A percentile compares a stretch with the other conserved stretches of the same genome.
These are phyloP conservation scores for Cyclaneusma minus DNA, from an alignment of 2,329 filamentous ascomycete species.

Conservation along the genomic window DNA sequence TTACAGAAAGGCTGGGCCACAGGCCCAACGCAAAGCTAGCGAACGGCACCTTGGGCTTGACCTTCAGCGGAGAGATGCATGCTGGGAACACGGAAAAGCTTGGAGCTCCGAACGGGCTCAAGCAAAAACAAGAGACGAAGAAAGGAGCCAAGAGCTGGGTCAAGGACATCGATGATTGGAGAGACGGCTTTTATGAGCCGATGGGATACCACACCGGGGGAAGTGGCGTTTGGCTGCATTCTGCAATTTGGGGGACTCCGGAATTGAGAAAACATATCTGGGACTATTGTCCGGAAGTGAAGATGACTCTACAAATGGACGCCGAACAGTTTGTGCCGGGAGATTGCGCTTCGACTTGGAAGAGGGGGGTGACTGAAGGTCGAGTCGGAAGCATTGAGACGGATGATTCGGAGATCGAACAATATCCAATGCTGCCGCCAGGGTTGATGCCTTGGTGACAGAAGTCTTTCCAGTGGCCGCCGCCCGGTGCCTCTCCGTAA, in stretches of 20 bases:
- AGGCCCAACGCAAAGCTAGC: slow-evolving; percentile 31
- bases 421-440: slow-evolving; percentile 16
- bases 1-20: slow-evolving; percentile 34
- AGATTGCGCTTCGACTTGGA: slow-evolving; percentile 29
- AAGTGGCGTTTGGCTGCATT: slow-evolving; percentile 28
- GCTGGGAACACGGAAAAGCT: slow-evolving; percentile 19
- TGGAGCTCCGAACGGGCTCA: slow-evolving; percentile 2
- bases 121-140: slow-evolving; percentile 12
- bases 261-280: slow-evolving; percentile 33
- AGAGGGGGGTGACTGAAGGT: slow-evolving; percentile 19
- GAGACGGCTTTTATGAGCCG: slow-evolving; percentile 36
- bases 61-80: slow-evolving; percentile 34
- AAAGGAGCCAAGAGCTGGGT: slow-evolving; percentile 19
- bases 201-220: slow-evolving; percentile 43
- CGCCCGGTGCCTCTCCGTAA: too few species aligned
- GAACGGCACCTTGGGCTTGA: slow-evolving; percentile 31
- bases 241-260: slow-evolving; percentile 31
- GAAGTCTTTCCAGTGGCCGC: too few species aligned
- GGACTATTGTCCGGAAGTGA: slow-evolving; percentile 42
- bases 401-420: slow-evolving; percentile 16
- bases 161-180: slow-evolving; percentile 31
- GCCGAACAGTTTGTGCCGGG: slow-evolving; percentile 33
- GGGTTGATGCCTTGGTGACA: slow-evolving; percentile 15
- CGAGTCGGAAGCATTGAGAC: slow-evolving; percentile 4
- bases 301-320: slow-evolving; percentile 40